Evolutionary conservation across 257 asterid species (phyloP).

Genomic region (Primulina tabacum): DNA sequence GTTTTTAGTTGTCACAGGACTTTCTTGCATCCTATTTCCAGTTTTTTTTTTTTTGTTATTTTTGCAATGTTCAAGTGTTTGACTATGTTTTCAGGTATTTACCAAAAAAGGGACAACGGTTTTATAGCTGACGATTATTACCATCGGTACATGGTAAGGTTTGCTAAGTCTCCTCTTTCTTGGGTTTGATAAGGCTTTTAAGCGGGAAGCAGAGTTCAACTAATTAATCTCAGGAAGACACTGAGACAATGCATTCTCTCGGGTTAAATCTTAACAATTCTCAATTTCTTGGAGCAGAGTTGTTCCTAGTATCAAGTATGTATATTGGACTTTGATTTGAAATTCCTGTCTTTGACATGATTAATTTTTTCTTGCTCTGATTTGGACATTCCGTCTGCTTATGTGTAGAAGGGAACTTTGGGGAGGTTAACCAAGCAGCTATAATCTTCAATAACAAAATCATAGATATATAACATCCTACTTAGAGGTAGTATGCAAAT

Average conservation of each 20-base stretch:
- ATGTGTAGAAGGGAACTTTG: conserved; percentile 54
- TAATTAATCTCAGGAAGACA: conserved; percentile 55
- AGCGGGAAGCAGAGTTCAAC: background rate
- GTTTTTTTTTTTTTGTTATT: background rate
- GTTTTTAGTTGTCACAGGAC: background rate
- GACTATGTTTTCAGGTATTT: conserved; percentile 38
- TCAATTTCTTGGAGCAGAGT: conserved; percentile 89
- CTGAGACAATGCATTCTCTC: conserved; percentile 55
- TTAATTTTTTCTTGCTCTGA: background rate
- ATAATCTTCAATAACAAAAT: conserved; percentile 42
- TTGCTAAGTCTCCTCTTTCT: background rate
- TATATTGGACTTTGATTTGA: conserved; percentile 8
- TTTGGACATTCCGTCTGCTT: background rate
- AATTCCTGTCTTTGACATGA: background rate
- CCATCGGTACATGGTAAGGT: conserved; percentile 67
- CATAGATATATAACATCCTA: too few relatives aligned
- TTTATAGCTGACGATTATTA: conserved; percentile 75
- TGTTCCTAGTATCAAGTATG: conserved; percentile 80
- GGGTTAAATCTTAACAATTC: conserved; percentile 65
- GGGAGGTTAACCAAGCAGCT: conserved; percentile 51
- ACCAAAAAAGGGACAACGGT: conserved; percentile 48
- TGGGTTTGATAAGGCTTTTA: background rate
- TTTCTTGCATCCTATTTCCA: background rate
- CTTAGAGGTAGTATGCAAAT: too few relatives aligned
- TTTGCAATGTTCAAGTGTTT: conserved; percentile 1